A percentile compares a stretch with the other conserved stretches of the same genome.
Evolutionary conservation across 495 filamentous ascomycete genomes (phyloP).

Genomic region (Trichoderma reesei): DNA sequence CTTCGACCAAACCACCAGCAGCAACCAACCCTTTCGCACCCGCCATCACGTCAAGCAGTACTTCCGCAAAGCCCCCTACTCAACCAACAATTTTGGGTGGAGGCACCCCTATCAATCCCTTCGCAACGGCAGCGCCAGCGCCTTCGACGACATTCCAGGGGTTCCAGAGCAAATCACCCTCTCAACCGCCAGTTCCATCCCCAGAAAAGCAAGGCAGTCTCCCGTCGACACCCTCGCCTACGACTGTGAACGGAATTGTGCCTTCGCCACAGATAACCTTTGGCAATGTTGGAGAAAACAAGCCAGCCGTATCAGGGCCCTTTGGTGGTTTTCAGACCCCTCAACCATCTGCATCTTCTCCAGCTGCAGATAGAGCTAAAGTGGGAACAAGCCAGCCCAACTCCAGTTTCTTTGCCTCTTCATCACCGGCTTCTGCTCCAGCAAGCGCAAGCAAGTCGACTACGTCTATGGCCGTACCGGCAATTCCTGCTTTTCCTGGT

Average conservation of each 20-base stretch:
- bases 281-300: not conserved
- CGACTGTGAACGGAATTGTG: not conserved
- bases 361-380: not conserved
- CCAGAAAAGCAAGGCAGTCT: not conserved
- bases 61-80: not conserved
- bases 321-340: not conserved
- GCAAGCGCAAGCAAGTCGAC: slow-evolving; percentile 16
- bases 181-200: not conserved
- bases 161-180: not conserved
- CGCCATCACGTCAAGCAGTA: not conserved
- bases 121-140: not conserved
- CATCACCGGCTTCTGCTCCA: not conserved
- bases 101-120: not conserved
- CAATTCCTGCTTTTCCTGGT: not conserved
- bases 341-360: not conserved
- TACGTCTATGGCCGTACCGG: not conserved
- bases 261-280: not conserved
- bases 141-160: not conserved
- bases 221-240: not conserved
- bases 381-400: not conserved
- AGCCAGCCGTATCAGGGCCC: not conserved
- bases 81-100: not conserved
- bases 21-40: slow-evolving; percentile 1
- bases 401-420: not conserved
- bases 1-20: not conserved